Base-by-base conservation (phyloP, 2,329 filamentous ascomycete genomes). In the Diaporthe ampelina region DNA sequence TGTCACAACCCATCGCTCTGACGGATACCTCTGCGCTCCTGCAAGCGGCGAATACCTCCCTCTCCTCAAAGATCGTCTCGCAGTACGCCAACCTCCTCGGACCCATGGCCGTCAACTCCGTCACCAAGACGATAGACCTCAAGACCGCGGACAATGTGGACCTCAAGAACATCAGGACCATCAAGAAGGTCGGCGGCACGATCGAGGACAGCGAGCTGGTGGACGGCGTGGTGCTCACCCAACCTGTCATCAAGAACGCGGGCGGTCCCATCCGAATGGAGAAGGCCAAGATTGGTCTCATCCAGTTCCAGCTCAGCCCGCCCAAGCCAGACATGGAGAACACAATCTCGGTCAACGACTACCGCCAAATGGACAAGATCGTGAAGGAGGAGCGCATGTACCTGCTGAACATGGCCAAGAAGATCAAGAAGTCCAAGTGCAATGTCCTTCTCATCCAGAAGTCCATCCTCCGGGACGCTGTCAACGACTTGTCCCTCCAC, bases 251-350 rank as follows among this genome's bases (percentile, higher is more conserved):
- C 81, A 99, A 99, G 90, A 95, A 93, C 82, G 95, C 94, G 40
- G 94, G 95, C 80, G 97, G 97, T 8, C 96, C 97, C 71, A 90
- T 92, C 79, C 91, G 95, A 81, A 97, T 98, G 88, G 97, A 99
- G 86, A 99, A 99, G 91, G 97, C 97, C 77, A 93, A 89, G 86
- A 99, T 99, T 86, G 97, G 94, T 78, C 89, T 99, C 76, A 98
- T 99, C 79, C 97, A 99, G 84, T 99, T 99, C 90, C 97, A 99
- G 86, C 92, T 99, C 79, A 98, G 95, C 85, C 96, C 97, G 61
- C 97, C 97, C 2, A 99, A 99, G 87, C 97, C 97, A 79, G 97
- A 99, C 92, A 99, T 99, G 97, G 97, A 99, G 88, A 99, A 99
- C 87, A 97, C 97, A 82, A 98, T 99, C 77, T 93, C 97, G 43